Evolutionary conservation across 805 yeast species (phyloP).

Genomic region (Pichia scutulata): DNA sequence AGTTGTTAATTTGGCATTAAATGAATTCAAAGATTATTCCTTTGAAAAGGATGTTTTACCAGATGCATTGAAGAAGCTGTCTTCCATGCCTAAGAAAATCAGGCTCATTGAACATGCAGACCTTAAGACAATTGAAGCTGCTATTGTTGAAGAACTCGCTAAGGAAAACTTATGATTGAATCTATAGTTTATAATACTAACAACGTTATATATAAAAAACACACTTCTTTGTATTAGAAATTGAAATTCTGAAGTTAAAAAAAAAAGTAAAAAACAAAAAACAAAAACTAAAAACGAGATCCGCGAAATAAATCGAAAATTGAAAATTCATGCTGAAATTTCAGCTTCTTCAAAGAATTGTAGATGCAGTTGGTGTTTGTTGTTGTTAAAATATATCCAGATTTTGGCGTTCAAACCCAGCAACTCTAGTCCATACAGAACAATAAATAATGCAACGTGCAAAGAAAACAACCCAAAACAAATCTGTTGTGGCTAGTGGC

Average conservation of each 20-base stretch:
- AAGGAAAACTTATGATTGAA: conserved; percentile 28
- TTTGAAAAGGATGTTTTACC: conserved; percentile 89
- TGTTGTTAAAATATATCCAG: too few species aligned
- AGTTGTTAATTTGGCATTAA: conserved; percentile 80
- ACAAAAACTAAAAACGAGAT: neutral
- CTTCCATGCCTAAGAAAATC: conserved; percentile 66
- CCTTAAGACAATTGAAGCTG: conserved; percentile 62
- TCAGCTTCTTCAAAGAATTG: neutral
- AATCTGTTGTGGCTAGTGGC: neutral
- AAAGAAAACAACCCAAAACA: neutral
- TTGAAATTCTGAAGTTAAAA: neutral
- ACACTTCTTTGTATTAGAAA: neutral
- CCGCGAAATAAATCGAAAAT: neutral
- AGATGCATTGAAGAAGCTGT: conserved; percentile 68
- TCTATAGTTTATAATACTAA: neutral
- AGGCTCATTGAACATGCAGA: conserved; percentile 64
- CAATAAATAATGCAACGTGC: neutral
- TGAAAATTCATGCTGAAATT: neutral
- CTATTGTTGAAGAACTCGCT: conserved; percentile 64
- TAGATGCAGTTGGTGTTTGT: neutral
- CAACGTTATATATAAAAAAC: neutral
- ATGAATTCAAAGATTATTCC: conserved; percentile 60
- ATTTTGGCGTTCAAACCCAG: neutral
- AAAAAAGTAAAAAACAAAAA: neutral
- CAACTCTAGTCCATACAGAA: neutral